Base-by-base conservation (phyloP, 768 basidiomycete genomes). In the Leccinum sublutescens region DNA sequence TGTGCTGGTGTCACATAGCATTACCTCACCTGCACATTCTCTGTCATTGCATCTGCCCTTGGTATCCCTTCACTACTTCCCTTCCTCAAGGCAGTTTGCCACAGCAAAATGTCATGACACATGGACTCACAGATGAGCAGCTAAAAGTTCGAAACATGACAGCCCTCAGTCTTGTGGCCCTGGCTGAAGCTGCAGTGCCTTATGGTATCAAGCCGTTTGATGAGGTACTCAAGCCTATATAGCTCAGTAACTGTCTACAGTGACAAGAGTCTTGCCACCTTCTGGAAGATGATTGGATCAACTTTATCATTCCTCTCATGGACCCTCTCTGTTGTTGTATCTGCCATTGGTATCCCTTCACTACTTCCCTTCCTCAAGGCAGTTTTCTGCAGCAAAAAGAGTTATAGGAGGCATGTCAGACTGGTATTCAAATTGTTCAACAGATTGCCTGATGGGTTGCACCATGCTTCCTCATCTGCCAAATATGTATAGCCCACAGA, bases 171-270 rank as follows among this genome's bases (percentile, higher is more conserved):
- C 77, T 90, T 8, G 95, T 96, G 58, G 97, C 95, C 5, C 82
- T 99, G 49, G 97, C 97, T 10, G 97, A 98, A 73, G 95, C 97
- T 19, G 85, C 97, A 15, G 95, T 96, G 0, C 97, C 97, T 0
- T 99, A 99, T 70, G 97, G 97, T 80, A 98, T 99, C 74, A 96
- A 99, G 73, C 98, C 96, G 3, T 99, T 98, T 73, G 97, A 98
- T 72, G 90, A 93, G 69, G 97, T 99, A 2, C 86, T 61, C 83
- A 88, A 89, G 71, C 88, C 88, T 14, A 78, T 90, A 2, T 90
- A 88, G 88, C 79, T 87, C 36, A 87, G 89, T 68, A 89, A 29
- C 29, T 29, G 29, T 8, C 29, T 89, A 90, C 68, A 86, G 88
- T 66, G 89, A 89, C 53, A 90, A 69, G 87, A 25, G 86, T 58